Evolutionary conservation across 1,284 basidiomycete species (phyloP).

Genomic region (Apiotrichum siamense): DNA sequence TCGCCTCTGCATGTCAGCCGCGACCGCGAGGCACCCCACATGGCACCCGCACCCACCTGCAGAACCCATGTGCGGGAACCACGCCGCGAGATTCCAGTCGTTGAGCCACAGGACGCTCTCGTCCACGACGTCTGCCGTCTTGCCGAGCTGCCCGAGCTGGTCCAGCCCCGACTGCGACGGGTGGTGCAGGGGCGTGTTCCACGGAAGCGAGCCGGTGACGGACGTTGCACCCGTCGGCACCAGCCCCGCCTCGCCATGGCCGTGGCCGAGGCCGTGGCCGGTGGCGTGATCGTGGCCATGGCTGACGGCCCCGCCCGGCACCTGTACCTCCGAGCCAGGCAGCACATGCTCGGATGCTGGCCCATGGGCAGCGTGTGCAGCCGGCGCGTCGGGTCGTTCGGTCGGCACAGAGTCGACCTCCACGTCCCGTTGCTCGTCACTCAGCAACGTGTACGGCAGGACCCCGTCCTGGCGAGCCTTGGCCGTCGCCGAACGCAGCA

Average conservation of each 20-base stretch:
- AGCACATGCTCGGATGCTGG: no score
- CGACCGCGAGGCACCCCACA: background rate
- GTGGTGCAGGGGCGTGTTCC: conserved; percentile 14
- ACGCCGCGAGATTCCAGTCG: conserved; percentile 12
- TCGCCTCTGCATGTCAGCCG: background rate
- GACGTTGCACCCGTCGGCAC: no score
- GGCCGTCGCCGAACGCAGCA: background rate
- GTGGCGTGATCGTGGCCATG: no score
- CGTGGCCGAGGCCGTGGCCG: background rate
- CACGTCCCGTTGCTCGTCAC: background rate
- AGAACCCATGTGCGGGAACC: conserved; percentile 12
- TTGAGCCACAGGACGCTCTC: conserved; percentile 6
- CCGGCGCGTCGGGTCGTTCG: no score
- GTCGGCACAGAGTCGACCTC: background rate
- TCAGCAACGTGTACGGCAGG: conserved; percentile 5
- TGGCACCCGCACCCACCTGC: background rate
- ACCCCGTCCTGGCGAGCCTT: conserved; percentile 4
- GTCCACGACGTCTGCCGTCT: background rate
- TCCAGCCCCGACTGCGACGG: background rate
- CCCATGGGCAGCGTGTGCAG: background rate
- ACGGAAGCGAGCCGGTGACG: conserved; percentile 16
- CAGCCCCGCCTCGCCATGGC: background rate
- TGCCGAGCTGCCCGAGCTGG: background rate
- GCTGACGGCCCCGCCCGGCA: no score
- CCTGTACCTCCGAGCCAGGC: no score